phyloP scores from a whole-genome alignment of 1,284 basidiomycete genomes.

The Hypsizygus ulmarius region DNA sequence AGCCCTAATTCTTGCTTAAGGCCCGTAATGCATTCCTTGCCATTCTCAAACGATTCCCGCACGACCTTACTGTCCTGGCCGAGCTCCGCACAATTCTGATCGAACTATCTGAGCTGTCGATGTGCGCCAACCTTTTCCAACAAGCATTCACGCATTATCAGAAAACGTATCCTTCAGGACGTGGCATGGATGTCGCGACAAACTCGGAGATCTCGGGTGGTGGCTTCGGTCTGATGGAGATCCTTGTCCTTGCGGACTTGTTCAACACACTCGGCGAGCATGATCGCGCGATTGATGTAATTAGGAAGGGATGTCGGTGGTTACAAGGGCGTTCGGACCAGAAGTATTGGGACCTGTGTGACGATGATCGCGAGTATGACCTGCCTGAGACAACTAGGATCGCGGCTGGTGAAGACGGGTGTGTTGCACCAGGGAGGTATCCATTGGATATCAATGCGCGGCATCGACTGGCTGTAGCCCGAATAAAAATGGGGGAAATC shows the following conservation, averaged over 20 bases:
- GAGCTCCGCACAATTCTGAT: slow-evolving; percentile 81
- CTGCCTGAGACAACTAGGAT: slow-evolving; percentile 32
- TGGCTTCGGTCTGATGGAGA: slow-evolving; percentile 60
- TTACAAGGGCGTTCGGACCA: slow-evolving; percentile 78
- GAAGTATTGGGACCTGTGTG: slow-evolving; percentile 77
- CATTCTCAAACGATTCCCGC: slow-evolving; percentile 75
- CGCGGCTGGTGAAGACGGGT: slow-evolving; percentile 30
- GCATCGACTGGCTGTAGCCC: slow-evolving; percentile 82
- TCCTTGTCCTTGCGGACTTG: slow-evolving; percentile 82
- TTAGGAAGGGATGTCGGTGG: slow-evolving; percentile 84
- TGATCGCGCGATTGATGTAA: slow-evolving; percentile 66
- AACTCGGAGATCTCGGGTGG: slow-evolving; percentile 40
- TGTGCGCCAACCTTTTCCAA: slow-evolving; percentile 66
- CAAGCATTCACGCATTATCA: slow-evolving; percentile 53
- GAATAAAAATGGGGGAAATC: slow-evolving; percentile 78
- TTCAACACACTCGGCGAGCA: slow-evolving; percentile 72
- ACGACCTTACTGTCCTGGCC: slow-evolving; percentile 78
- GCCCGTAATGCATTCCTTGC: slow-evolving; percentile 75
- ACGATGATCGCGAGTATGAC: slow-evolving; percentile 90
- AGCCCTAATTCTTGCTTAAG: slow-evolving; percentile 31
- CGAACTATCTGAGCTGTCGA: slow-evolving; percentile 61
- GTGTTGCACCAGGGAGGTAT: slow-evolving; percentile 53
- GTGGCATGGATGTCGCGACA: slow-evolving; percentile 33
- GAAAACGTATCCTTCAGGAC: slow-evolving; percentile 36
- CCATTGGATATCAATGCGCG: slow-evolving; percentile 79